Evolutionary conservation across 441 rosid genomes (phyloP), one percentile per base, ranked within the genome.

Genomic region (Codiaeum variegatum): DNA sequence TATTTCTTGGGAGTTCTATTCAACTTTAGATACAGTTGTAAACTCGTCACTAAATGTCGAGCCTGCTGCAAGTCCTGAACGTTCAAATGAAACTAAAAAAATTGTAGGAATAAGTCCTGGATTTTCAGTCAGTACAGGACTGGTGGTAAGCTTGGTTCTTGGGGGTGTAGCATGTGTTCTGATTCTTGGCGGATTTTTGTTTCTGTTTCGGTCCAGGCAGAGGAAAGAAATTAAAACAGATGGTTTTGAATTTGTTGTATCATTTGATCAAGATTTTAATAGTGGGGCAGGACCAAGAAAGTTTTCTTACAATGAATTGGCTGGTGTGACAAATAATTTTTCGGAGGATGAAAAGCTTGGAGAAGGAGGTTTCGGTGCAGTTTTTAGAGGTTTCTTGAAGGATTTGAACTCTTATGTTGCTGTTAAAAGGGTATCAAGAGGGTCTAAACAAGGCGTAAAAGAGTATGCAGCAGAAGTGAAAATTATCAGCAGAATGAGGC

Each of bases 401-500:
- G 75, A 78, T 5, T 0, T 21, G 0, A 52, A 75, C 46, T 10
- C 51, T 0, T 16, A 65, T 23, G n/a, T 81, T 8, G 66, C 83
- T 0, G 85, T 86, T 3, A 81, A 84, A 66, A 77, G 77, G 55
- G 72, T 84, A 0, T 78, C 80, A 6, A 80, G 75, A 21, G 66
- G 42, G 16, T 83, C 81, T 15, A 66, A 67, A 32, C 79, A 86
- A 52, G 82, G 83, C 4, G 61, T 78, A 2, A 81, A 80, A 66
- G 82, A 81, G 71, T 85, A 71, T 4, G 70, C 71, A 4, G 75
- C 78, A 0, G 87, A 83, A 58, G 82, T 85, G 54, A 76, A 64
- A 62, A 79, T 82, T 70, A 85, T 86, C 28, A 83, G 80, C 71
- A 68, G 75, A 46, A 36, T 83, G 66, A 61, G 81, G 65, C 87